Percentiles rank a stretch among this genome's conserved stretches.
Evolutionary conservation across 345 rosid species (phyloP).

Genomic region (Cardamine resedifolia): DNA sequence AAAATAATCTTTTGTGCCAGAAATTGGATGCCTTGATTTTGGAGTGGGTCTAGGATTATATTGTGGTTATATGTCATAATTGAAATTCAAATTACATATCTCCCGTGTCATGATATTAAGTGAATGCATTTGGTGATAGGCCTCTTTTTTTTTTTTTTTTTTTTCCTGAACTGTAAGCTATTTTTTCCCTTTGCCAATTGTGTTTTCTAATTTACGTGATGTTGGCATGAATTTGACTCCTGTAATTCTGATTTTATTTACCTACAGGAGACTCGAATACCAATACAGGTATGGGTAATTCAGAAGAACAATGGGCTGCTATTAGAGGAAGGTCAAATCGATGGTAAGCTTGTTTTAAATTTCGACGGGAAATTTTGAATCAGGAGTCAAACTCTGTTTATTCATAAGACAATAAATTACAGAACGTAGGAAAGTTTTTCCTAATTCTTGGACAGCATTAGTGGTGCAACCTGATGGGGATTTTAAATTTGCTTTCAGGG

Average conservation of each 20-base stretch:
- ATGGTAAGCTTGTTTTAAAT: constrained; percentile 51
- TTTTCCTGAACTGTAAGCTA: background rate
- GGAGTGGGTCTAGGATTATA: background rate
- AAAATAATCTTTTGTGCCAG: background rate
- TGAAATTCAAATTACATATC: background rate
- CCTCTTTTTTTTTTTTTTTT: background rate
- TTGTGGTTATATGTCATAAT: constrained; percentile 2
- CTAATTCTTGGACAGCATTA: background rate
- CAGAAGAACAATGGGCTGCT: constrained; percentile 73
- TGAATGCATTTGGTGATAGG: constrained; percentile 9
- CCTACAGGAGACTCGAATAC: constrained; percentile 80
- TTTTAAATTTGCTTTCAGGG: constrained; percentile 45
- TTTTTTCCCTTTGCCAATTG: background rate
- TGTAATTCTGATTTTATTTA: constrained; percentile 14
- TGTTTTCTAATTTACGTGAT: background rate
- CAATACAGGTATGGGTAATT: constrained; percentile 81
- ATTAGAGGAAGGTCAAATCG: constrained; percentile 67
- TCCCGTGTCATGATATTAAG: constrained; percentile 5
- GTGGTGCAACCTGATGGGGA: constrained; percentile 20
- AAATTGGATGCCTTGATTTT: constrained; percentile 15
- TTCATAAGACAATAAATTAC: constrained; percentile 12
- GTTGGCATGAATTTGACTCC: constrained; percentile 19
- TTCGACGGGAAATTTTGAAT: constrained; percentile 6
- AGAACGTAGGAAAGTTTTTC: background rate
- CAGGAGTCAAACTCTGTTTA: constrained; percentile 2